phyloP scores from a whole-genome alignment of 1,139 yeast species.

The Diutina catenulata region DNA sequence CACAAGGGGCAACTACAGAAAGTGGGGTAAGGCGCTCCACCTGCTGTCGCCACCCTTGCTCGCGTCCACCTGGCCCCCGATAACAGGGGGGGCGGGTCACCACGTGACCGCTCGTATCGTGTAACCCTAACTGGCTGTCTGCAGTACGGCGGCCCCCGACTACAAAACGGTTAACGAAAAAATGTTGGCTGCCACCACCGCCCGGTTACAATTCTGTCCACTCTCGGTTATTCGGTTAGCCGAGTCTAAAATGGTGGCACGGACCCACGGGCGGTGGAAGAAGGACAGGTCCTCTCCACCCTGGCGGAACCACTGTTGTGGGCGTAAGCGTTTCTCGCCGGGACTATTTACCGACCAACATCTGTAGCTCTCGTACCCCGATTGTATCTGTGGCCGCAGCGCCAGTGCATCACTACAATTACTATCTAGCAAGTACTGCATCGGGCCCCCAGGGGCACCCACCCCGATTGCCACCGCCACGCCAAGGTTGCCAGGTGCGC shows the following conservation, averaged over 20 bases:
- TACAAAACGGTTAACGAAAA: too few relatives aligned
- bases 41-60: too few relatives aligned
- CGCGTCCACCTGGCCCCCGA: too few relatives aligned
- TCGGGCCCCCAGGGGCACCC: not conserved
- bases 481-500: not conserved
- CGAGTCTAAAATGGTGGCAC: constrained; percentile 2
- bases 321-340: not conserved
- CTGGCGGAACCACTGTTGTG: not conserved
- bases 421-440: not conserved
- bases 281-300: constrained; percentile 4
- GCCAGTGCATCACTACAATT: too few relatives aligned
- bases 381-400: not conserved
- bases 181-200: too few relatives aligned
- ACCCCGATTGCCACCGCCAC: not conserved
- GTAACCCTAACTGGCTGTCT: too few relatives aligned
- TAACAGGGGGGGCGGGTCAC: too few relatives aligned
- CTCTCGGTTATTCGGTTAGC: constrained; percentile 5
- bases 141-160: too few relatives aligned
- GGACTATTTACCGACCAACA: constrained; percentile 4
- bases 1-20: too few relatives aligned
- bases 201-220: too few relatives aligned
- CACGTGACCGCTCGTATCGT: too few relatives aligned
- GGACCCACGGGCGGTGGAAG: constrained; percentile 4
- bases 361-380: not conserved
- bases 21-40: too few relatives aligned